phyloP scores from a whole-genome alignment of 2,329 filamentous ascomycete species.

The Penicillium sp. region DNA sequence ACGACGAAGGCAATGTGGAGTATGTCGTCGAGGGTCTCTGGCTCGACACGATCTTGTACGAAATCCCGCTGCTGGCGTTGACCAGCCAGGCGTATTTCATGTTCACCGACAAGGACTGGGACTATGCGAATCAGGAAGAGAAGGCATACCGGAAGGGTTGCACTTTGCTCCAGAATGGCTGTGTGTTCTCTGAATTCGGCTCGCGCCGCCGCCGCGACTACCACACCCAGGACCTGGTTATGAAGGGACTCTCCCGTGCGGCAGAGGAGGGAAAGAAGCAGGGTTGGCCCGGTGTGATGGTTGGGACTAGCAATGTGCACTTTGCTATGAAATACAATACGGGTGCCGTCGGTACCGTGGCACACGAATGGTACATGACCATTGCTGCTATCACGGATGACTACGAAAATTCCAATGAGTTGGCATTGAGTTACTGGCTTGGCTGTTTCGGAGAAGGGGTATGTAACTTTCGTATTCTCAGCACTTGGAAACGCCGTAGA shows the following conservation, averaged over 20 bases:
- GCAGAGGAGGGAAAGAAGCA: constrained; percentile 59
- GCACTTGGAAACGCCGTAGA: not conserved
- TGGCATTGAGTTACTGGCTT: constrained; percentile 79
- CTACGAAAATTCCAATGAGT: constrained; percentile 75
- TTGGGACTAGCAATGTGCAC: constrained; percentile 92
- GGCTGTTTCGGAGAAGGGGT: constrained; percentile 75
- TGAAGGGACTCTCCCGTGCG: constrained; percentile 73
- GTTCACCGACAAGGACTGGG: constrained; percentile 91
- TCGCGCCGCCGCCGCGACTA: constrained; percentile 83
- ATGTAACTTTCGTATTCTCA: constrained; percentile 12
- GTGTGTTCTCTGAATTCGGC: constrained; percentile 87
- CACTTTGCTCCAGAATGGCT: constrained; percentile 68
- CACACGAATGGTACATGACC: constrained; percentile 99
- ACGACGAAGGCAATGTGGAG: constrained; percentile 64
- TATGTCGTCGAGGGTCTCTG: constrained; percentile 73
- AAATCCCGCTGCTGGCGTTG: constrained; percentile 84
- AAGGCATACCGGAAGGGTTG: constrained; percentile 74
- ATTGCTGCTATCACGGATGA: constrained; percentile 83
- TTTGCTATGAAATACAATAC: constrained; percentile 88
- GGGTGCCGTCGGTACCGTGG: constrained; percentile 75
- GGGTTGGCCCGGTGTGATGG: constrained; percentile 62
- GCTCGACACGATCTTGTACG: constrained; percentile 94
- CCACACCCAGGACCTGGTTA: constrained; percentile 84
- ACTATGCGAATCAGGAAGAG: constrained; percentile 74
- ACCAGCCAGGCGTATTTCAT: constrained; percentile 96